Conservation (phyloP, 345 rosid genomes). For the Aethionema arabicum region DNA sequence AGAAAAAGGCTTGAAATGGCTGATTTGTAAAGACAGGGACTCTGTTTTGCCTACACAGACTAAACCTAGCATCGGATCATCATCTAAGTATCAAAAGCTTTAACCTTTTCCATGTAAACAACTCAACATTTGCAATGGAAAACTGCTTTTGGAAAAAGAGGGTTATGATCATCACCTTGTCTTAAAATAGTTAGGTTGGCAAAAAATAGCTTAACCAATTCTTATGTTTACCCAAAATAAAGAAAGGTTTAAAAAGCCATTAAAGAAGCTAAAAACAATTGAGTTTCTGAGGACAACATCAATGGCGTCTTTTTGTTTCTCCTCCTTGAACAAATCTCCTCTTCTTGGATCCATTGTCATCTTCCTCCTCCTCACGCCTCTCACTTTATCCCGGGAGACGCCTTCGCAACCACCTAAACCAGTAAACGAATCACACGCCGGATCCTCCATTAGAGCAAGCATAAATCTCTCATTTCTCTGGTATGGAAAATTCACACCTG, state of each 20-base stretch:
- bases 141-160: not conserved
- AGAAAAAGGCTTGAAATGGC: conserved; percentile 47
- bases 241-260: not conserved
- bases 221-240: conserved; percentile 10
- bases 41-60: conserved; percentile 53
- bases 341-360: conserved; percentile 12
- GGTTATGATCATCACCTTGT: conserved; percentile 23
- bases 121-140: too few relatives aligned
- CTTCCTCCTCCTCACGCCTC: conserved; percentile 31
- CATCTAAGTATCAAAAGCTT: conserved; percentile 47
- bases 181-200: conserved; percentile 26
- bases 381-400: conserved; percentile 19
- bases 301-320: conserved; percentile 30
- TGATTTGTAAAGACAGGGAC: conserved; percentile 55
- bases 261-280: conserved; percentile 9
- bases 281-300: conserved; percentile 3
- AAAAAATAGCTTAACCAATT: conserved; percentile 30
- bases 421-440: conserved; percentile 3
- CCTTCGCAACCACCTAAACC: conserved; percentile 26
- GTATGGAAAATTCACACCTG: conserved; percentile 41
- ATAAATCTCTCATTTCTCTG: conserved; percentile 42
- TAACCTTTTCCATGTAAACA: conserved; percentile 19
- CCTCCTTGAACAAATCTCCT: conserved; percentile 11
- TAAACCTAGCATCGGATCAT: conserved; percentile 45
- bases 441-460: conserved; percentile 28